phyloP scores from a whole-genome alignment of 345 rosid species.

The Sapria himalayana region DNA sequence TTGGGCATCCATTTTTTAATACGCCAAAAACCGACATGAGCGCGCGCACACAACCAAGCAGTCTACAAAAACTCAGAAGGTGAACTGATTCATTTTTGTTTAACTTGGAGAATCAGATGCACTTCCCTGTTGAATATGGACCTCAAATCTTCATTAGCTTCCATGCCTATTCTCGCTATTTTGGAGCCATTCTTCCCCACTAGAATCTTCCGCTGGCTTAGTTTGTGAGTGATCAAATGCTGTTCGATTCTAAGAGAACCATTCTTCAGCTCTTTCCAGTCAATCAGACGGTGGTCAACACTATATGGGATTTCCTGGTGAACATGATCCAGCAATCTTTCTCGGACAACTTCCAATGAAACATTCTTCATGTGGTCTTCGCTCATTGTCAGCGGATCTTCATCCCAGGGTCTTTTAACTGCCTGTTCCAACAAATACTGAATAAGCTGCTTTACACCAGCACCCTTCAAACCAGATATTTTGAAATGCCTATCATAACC shows the following conservation, averaged over 20 bases:
- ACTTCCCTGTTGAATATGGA: slow-evolving; percentile 57
- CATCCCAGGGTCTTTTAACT: slow-evolving; percentile 85
- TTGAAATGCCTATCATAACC: slow-evolving; percentile 71
- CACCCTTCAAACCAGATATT: slow-evolving; percentile 74
- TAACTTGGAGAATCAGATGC: slow-evolving; percentile 77
- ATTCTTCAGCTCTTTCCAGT: slow-evolving; percentile 68
- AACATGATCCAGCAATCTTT: slow-evolving; percentile 63
- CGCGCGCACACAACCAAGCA: too few species aligned
- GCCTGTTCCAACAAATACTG: slow-evolving; percentile 68
- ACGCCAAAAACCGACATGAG: too few species aligned
- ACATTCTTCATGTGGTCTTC: slow-evolving; percentile 79
- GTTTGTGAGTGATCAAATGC: slow-evolving; percentile 46
- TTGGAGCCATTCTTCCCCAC: slow-evolving; percentile 78
- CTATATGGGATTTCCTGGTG: slow-evolving; percentile 90
- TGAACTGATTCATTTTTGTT: slow-evolving; percentile 46
- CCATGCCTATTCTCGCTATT: slow-evolving; percentile 80
- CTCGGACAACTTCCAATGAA: slow-evolving; percentile 77
- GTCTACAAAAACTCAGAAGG: too few species aligned
- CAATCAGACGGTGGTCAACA: slow-evolving; percentile 62
- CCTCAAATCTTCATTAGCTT: slow-evolving; percentile 87
- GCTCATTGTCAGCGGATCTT: slow-evolving; percentile 57
- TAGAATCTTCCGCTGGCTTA: slow-evolving; percentile 81
- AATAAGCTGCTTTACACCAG: slow-evolving; percentile 56
- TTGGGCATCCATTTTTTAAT: too few species aligned
- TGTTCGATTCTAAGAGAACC: slow-evolving; percentile 87